Evolutionary conservation across 345 rosid species (phyloP).

Genomic region (Populus nigra): DNA sequence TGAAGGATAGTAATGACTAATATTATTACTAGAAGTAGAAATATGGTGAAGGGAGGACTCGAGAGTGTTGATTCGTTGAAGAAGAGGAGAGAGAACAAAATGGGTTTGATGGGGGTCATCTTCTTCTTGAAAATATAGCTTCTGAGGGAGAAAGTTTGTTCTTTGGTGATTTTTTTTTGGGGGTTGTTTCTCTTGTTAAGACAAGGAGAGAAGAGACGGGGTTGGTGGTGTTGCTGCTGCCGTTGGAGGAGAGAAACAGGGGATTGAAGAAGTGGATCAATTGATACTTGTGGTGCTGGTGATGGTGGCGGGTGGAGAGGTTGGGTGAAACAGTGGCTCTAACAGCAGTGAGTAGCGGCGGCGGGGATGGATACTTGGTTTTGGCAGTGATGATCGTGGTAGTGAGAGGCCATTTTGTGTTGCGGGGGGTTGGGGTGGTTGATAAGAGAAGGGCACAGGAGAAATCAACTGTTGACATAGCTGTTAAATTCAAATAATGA

Average conservation of each 20-base stretch:
- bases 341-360: constrained; percentile 27
- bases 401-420: constrained; percentile 49
- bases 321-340: neutral
- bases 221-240: constrained; percentile 21
- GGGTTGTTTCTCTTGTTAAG: constrained; percentile 10
- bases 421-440: no score
- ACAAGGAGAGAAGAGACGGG: constrained; percentile 15
- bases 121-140: constrained; percentile 5
- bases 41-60: constrained; percentile 46
- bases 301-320: constrained; percentile 23
- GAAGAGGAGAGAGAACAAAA: constrained; percentile 33
- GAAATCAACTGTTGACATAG: no score
- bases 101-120: constrained; percentile 25
- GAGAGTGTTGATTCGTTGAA: constrained; percentile 51
- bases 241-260: constrained; percentile 42
- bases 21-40: constrained; percentile 21
- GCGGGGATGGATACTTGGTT: constrained; percentile 3
- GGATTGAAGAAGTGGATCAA: constrained; percentile 55
- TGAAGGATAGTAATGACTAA: constrained; percentile 15
- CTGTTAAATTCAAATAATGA: no score
- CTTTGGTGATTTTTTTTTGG: neutral
- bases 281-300: constrained; percentile 9
- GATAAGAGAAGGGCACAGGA: no score
- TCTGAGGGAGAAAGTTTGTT: neutral
- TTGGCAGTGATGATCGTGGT: constrained; percentile 23